Evolutionary conservation across 306 rosid species (phyloP).

Genomic region (Cucurbita moschata): DNA sequence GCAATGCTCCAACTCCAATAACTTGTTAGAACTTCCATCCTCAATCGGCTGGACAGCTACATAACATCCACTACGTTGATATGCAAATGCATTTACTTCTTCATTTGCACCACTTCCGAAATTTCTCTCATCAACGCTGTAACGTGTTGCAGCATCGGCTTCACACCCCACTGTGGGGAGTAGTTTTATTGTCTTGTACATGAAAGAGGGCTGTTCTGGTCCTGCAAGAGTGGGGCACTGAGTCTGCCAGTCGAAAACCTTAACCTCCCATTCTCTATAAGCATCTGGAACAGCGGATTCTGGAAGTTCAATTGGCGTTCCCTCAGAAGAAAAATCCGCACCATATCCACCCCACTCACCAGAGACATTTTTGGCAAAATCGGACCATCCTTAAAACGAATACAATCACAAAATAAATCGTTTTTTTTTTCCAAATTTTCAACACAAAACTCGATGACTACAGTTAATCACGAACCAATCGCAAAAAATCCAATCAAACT

Average conservation of each 20-base stretch:
- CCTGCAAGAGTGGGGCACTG: slow-evolving; percentile 93
- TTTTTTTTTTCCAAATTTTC: neutral
- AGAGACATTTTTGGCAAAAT: slow-evolving; percentile 61
- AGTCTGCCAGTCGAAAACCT: slow-evolving; percentile 92
- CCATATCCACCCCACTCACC: slow-evolving; percentile 98
- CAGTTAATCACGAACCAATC: neutral
- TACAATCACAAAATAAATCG: neutral
- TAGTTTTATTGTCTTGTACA: slow-evolving; percentile 52
- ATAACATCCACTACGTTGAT: slow-evolving; percentile 68
- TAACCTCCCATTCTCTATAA: slow-evolving; percentile 86
- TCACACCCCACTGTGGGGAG: slow-evolving; percentile 96
- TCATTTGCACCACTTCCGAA: slow-evolving; percentile 22
- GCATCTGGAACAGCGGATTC: slow-evolving; percentile 84
- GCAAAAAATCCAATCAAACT: neutral
- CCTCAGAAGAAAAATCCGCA: slow-evolving; percentile 71
- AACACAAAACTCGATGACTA: neutral
- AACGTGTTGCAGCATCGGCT: slow-evolving; percentile 83
- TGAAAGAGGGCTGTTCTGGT: slow-evolving; percentile 30
- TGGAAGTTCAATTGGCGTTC: slow-evolving; percentile 62
- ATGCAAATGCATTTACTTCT: slow-evolving; percentile 48
- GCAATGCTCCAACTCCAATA: slow-evolving; percentile 74
- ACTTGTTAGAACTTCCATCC: slow-evolving; percentile 15
- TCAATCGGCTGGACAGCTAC: slow-evolving; percentile 53
- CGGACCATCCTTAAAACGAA: slow-evolving; percentile 50
- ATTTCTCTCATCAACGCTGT: slow-evolving; percentile 49